These are phyloP conservation scores for Corylus heterophylla DNA, from an alignment of 306 rosid species.

Conservation along the genomic window DNA sequence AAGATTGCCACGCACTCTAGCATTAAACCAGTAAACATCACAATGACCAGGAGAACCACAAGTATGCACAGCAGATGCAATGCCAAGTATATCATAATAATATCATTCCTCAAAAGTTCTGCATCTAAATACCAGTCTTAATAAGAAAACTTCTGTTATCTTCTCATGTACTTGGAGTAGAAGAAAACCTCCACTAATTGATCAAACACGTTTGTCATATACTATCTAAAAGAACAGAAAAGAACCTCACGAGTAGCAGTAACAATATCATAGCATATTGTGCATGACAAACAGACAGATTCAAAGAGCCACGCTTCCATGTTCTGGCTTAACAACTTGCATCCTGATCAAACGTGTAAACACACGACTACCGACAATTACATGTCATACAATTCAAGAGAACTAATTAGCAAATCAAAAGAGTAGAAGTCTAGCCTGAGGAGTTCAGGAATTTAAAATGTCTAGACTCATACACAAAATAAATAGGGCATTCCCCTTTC, in stretches of 20 bases:
- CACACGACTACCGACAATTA: neutral
- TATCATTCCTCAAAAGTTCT: neutral
- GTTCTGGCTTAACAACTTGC: neutral
- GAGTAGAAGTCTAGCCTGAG: neutral
- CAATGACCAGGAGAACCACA: neutral
- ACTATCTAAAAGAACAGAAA: slow-evolving; percentile 9
- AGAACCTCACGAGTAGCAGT: neutral
- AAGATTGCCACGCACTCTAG: slow-evolving; percentile 17
- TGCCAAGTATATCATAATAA: neutral
- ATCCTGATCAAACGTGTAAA: neutral
- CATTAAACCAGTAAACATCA: neutral
- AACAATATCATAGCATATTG: neutral
- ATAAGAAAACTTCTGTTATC: slow-evolving; percentile 2
- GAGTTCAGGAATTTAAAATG: neutral
- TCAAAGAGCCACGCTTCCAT: neutral
- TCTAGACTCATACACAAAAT: neutral
- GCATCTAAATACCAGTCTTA: neutral
- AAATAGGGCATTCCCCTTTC: neutral
- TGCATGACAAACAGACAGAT: neutral
- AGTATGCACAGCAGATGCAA: neutral
- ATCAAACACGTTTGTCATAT: slow-evolving; percentile 9
- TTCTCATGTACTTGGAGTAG: neutral
- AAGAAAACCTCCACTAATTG: neutral
- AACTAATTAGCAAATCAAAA: neutral
- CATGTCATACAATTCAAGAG: neutral